These are phyloP conservation scores for Psilocybe azurescens DNA, from an alignment of 768 basidiomycete genomes.

Conservation along the genomic window DNA sequence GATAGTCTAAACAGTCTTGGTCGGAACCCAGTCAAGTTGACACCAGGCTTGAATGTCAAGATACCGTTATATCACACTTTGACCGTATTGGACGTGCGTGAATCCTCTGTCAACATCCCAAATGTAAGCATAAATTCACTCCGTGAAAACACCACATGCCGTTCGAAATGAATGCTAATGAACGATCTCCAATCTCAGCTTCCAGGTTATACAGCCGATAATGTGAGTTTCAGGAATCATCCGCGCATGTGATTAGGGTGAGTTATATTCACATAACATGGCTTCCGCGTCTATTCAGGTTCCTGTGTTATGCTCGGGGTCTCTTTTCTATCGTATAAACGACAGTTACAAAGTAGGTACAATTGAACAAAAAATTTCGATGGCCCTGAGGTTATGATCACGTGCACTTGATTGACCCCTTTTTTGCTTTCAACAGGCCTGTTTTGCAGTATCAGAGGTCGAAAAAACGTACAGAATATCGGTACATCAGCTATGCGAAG, in stretches of 20 bases:
- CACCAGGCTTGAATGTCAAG: constrained; percentile 49
- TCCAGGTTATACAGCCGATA: constrained; percentile 40
- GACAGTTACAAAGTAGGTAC: constrained; percentile 51
- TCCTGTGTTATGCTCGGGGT: constrained; percentile 57
- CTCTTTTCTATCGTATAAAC: constrained; percentile 55
- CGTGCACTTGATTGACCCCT: background rate
- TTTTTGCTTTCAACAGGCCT: constrained; percentile 35
- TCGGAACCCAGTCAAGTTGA: constrained; percentile 46
- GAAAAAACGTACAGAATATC: constrained; percentile 54
- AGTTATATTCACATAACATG: background rate
- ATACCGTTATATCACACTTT: constrained; percentile 53
- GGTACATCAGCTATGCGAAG: constrained; percentile 62
- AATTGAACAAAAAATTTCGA: background rate
- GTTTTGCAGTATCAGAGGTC: constrained; percentile 55
- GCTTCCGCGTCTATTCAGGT: constrained; percentile 33
- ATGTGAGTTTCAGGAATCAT: constrained; percentile 21
- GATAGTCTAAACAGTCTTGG: constrained; percentile 40
- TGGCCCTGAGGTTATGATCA: background rate
- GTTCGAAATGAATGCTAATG: background rate
- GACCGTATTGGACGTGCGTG: constrained; percentile 50
- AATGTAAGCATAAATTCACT: constrained; percentile 32
- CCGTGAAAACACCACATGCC: no score
- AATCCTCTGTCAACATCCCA: constrained; percentile 50
- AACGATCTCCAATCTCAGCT: constrained; percentile 23
- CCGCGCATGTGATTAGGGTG: background rate